A percentile compares a stretch with the other conserved stretches of the same genome.
Evolutionary conservation across 495 filamentous ascomycete species (phyloP).

Genomic region (Penicillium salamii): DNA sequence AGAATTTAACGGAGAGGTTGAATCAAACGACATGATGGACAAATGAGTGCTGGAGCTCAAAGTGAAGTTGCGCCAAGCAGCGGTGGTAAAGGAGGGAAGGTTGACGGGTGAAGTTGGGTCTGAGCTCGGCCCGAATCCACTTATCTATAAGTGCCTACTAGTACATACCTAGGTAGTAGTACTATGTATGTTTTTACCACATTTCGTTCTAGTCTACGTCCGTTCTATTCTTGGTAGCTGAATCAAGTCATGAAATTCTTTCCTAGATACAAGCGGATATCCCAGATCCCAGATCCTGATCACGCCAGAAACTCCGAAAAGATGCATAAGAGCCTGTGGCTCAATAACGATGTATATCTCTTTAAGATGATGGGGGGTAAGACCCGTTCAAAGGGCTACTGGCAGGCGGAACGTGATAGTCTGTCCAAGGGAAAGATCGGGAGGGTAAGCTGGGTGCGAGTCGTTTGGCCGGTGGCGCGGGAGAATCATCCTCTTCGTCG

Average conservation of each 20-base stretch:
- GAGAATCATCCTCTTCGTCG: conserved; percentile 67
- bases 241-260: background rate
- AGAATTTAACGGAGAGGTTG: conserved; percentile 61
- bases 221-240: background rate
- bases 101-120: background rate
- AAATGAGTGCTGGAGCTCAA: background rate
- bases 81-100: background rate
- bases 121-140: background rate
- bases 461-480: conserved; percentile 55
- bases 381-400: conserved; percentile 21
- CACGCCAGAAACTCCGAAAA: conserved; percentile 24
- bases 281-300: background rate
- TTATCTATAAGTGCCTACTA: background rate
- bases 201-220: too few relatives aligned
- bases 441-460: conserved; percentile 22
- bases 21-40: conserved; percentile 71
- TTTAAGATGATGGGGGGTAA: conserved; percentile 16
- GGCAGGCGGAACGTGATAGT: conserved; percentile 20
- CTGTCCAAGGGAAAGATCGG: conserved; percentile 20
- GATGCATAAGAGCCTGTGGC: conserved; percentile 10
- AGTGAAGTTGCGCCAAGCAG: too few relatives aligned
- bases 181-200: too few relatives aligned
- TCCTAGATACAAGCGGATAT: conserved; percentile 1
- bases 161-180: too few relatives aligned
- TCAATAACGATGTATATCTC: background rate